Evolutionary conservation across 495 filamentous ascomycete species (phyloP).

Genomic region (Annulohypoxylon stygium): DNA sequence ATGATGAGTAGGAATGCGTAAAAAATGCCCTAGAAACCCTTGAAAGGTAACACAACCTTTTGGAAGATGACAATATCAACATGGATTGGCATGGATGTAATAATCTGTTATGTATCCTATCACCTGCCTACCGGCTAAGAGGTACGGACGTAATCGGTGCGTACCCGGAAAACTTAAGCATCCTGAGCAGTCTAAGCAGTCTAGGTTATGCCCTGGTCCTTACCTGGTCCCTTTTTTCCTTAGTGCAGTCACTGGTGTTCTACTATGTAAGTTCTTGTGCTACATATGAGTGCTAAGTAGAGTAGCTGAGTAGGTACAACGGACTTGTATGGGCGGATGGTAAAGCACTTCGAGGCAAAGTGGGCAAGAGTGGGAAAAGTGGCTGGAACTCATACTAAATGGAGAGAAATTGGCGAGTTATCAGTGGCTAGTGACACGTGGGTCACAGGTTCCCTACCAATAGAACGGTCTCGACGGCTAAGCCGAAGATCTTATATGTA

Average conservation of each 20-base stretch:
- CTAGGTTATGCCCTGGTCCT: not conserved
- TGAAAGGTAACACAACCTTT: not conserved
- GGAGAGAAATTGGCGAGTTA: slow-evolving; percentile 8
- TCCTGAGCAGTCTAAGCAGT: not conserved
- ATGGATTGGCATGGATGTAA: not conserved
- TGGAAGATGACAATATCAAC: not conserved
- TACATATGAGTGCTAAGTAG: not conserved
- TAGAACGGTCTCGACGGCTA: slow-evolving; percentile 27
- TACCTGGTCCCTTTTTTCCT: not conserved
- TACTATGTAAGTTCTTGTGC: not conserved
- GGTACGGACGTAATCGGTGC: slow-evolving; percentile 31
- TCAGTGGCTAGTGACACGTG: slow-evolving; percentile 36
- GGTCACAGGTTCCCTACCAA: slow-evolving; percentile 17
- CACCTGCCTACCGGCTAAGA: slow-evolving; percentile 11
- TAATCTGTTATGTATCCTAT: slow-evolving; percentile 2
- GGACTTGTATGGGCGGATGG: too few species aligned
- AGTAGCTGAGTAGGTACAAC: not conserved
- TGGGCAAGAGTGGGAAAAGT: slow-evolving; percentile 21
- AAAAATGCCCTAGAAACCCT: slow-evolving; percentile 1
- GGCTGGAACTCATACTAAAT: slow-evolving; percentile 20
- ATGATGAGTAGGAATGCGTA: not conserved
- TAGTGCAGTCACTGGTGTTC: too few species aligned
- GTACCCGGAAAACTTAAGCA: slow-evolving; percentile 6
- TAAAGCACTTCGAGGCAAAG: not conserved
- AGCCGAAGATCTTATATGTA: slow-evolving; percentile 33